Conservation (phyloP, 441 rosid genomes). For the Gossypium aridum region DNA sequence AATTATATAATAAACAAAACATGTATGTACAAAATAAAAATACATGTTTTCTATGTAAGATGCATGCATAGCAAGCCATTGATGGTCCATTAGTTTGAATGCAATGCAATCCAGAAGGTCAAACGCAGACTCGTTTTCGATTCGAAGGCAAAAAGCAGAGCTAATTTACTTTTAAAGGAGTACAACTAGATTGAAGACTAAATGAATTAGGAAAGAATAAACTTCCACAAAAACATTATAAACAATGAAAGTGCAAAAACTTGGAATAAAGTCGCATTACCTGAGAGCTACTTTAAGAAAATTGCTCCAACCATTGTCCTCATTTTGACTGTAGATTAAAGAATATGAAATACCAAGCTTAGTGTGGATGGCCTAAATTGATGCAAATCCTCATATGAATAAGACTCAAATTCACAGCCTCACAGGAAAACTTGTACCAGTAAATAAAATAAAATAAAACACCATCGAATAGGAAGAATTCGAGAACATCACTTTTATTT, state of each 20-base stretch:
- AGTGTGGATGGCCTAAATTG: neutral
- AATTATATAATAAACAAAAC: no score
- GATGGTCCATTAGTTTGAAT: slow-evolving; percentile 93
- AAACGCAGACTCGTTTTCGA: slow-evolving; percentile 86
- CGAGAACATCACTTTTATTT: no score
- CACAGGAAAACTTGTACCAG: no score
- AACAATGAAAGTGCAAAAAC: neutral
- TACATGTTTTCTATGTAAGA: slow-evolving; percentile 68
- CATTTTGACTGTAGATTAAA: slow-evolving; percentile 61
- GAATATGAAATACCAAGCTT: neutral
- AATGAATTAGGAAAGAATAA: no score
- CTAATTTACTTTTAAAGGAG: no score
- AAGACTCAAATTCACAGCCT: no score
- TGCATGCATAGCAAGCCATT: slow-evolving; percentile 90
- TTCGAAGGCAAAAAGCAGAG: neutral
- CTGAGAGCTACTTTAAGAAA: slow-evolving; percentile 80
- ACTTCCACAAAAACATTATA: no score
- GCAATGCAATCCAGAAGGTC: slow-evolving; percentile 93
- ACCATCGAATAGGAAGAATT: no score
- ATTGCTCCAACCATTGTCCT: slow-evolving; percentile 66
- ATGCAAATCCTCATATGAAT: neutral
- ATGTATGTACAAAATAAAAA: no score
- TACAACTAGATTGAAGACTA: no score
- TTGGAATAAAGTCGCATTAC: slow-evolving; percentile 26
- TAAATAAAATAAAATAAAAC: no score